Percentiles rank a stretch among this genome's conserved stretches.
phyloP scores from a whole-genome alignment of 2,329 filamentous ascomycete genomes.

The Fusarium buharicum region DNA sequence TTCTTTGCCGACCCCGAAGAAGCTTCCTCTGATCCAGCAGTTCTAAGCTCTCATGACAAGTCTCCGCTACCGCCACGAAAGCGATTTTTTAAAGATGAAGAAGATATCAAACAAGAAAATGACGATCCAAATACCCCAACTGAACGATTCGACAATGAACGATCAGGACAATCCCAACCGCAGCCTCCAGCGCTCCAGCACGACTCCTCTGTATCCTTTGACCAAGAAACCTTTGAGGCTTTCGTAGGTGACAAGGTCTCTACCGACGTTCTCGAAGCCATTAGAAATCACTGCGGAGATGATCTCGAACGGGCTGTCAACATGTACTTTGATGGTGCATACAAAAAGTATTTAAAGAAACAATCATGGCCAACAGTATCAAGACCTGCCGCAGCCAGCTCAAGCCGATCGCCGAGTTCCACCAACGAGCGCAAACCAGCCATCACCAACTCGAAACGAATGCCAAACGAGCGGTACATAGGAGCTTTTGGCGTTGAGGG shows the following conservation, averaged over 20 bases:
- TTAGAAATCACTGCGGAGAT: slow-evolving; percentile 65
- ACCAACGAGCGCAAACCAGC: slow-evolving; percentile 19
- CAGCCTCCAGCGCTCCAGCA: slow-evolving; percentile 27
- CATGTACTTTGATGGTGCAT: slow-evolving; percentile 77
- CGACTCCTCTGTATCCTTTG: slow-evolving; percentile 57
- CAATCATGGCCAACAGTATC: slow-evolving; percentile 19
- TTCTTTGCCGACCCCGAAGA: slow-evolving; percentile 52
- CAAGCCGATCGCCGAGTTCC: slow-evolving; percentile 19
- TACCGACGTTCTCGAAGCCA: slow-evolving; percentile 58
- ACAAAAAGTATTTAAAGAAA: slow-evolving; percentile 62
- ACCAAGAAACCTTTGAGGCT: slow-evolving; percentile 66
- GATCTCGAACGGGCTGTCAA: slow-evolving; percentile 72
- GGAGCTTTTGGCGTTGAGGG: slow-evolving; percentile 91
- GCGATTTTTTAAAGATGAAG: slow-evolving; percentile 45
- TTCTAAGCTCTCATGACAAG: slow-evolving; percentile 38
- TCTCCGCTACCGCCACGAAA: slow-evolving; percentile 41
- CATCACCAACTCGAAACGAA: slow-evolving; percentile 35
- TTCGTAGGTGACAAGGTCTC: slow-evolving; percentile 69
- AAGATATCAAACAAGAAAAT: slow-evolving; percentile 36
- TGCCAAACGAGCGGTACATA: slow-evolving; percentile 73
- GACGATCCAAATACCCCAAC: slow-evolving; percentile 23
- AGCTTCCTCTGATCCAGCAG: slow-evolving; percentile 41
- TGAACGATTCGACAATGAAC: slow-evolving; percentile 29
- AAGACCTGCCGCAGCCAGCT: slow-evolving; percentile 6
- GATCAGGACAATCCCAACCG: slow-evolving; percentile 11